phyloP scores from a whole-genome alignment of 2,329 filamentous ascomycete species.

The Aspergillus niger region DNA sequence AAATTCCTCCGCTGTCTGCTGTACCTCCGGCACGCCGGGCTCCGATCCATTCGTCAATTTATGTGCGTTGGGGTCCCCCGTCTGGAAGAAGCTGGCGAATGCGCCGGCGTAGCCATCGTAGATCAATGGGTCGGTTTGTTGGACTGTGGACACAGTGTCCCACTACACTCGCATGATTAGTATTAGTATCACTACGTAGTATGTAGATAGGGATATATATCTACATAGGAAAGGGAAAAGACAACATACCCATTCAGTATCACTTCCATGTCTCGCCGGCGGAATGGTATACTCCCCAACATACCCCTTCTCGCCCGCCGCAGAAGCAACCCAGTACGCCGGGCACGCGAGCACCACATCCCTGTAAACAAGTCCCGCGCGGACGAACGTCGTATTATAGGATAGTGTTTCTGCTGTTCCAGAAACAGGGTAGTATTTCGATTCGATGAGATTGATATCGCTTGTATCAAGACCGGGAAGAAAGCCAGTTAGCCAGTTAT shows the following conservation, averaged over 20 bases:
- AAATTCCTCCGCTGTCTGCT: slow-evolving; percentile 50
- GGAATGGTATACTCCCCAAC: slow-evolving; percentile 62
- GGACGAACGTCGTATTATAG: slow-evolving; percentile 55
- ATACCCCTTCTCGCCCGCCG: slow-evolving; percentile 51
- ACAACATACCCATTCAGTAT: slow-evolving; percentile 56
- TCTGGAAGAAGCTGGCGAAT: slow-evolving; percentile 62
- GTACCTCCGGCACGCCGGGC: slow-evolving; percentile 48
- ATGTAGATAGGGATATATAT: too few relatives aligned
- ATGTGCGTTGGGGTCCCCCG: slow-evolving; percentile 59
- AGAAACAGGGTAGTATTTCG: slow-evolving; percentile 50
- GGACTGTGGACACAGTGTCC: slow-evolving; percentile 58
- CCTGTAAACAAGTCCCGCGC: slow-evolving; percentile 60
- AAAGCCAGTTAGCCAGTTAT: slow-evolving; percentile 57
- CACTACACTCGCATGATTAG: slow-evolving; percentile 42
- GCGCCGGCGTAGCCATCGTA: slow-evolving; percentile 62
- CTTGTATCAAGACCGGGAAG: slow-evolving; percentile 50
- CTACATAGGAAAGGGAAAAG: background rate
- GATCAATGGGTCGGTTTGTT: slow-evolving; percentile 54
- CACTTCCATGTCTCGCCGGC: slow-evolving; percentile 61
- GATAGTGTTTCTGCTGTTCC: slow-evolving; percentile 53
- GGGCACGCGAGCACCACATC: slow-evolving; percentile 63
- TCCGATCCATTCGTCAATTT: slow-evolving; percentile 53
- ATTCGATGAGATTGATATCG: slow-evolving; percentile 45
- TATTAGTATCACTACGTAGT: background rate
- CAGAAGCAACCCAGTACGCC: slow-evolving; percentile 57